Base-by-base conservation (phyloP, 1,284 basidiomycete genomes). In the Tilletia caries region DNA sequence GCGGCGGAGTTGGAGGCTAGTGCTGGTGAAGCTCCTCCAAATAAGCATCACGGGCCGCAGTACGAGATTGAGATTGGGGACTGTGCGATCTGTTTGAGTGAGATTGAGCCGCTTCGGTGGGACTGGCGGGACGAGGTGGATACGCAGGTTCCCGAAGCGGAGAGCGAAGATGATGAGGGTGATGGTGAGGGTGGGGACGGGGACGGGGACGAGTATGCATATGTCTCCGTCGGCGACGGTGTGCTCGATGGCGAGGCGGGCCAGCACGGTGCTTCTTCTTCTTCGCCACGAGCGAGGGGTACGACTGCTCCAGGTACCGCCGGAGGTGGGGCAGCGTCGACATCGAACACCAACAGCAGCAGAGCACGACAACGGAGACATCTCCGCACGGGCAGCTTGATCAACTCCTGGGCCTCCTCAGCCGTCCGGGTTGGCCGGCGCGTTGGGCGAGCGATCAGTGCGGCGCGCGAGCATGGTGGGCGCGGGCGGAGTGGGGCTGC, bases 51-150 rank as follows among this genome's bases (percentile, higher is more conserved):
- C 8, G 58, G 58, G 34, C 15, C 48, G 8, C 48, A 50, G 48
- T 50, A 41, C 12, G 43, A 69, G 23, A 46, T 70, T 6, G 46
- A 64, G 64, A 54, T 69, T 34, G 77, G 79, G 20, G 77, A 79
- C 46, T 84, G 83, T 60, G 75, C 78, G 20, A 82, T 84, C 62
- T 84, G 83, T 60, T 72, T 84, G 34, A 72, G 74, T 66, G 67
- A 68, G 25, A 77, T 83, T 69, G 46, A 68, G 29, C 33, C 58
- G 29, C 58, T 62, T 6, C 58, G 58, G 20, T 62, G 58, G 58
- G 58, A 62, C 20, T 62, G 58, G 58, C 58, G 32, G 32, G 58
- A 62, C 20, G 58, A 62, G 32, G 58, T 8, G 32, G 58, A 62
- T 5, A 23, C 23, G 48, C 18, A 68, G 34, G 27, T 33, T 43